phyloP scores from a whole-genome alignment of 129 eudicot species.

The Flaveria linearis region DNA sequence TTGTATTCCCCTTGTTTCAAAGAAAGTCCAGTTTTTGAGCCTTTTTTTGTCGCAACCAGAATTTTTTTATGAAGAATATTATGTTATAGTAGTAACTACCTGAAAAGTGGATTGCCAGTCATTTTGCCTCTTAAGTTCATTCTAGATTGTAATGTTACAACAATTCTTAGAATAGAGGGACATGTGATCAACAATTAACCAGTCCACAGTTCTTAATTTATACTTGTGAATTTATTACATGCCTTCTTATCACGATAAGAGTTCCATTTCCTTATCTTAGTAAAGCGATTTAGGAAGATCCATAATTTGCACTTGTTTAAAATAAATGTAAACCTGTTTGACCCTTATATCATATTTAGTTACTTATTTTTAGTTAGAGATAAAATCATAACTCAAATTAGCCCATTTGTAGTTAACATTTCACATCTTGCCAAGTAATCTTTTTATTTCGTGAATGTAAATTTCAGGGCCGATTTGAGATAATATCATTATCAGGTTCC shows the following conservation, averaged over 20 bases:
- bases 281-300: not conserved
- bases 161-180: not conserved
- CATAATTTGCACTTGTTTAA: not conserved
- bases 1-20: not conserved
- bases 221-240: too few relatives aligned
- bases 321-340: not conserved
- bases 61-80: not conserved
- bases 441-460: constrained; percentile 16
- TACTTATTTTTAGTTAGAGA: not conserved
- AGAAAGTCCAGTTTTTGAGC: not conserved
- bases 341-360: not conserved
- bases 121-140: not conserved
- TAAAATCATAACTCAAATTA: constrained; percentile 2
- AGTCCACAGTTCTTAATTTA: not conserved
- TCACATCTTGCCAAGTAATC: not conserved
- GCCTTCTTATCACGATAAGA: not conserved
- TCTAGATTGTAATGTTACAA: not conserved
- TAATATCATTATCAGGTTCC: constrained; percentile 87
- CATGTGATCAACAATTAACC: not conserved
- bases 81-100: not conserved
- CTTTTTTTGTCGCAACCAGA: not conserved
- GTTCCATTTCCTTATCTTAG: not conserved
- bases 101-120: not conserved
- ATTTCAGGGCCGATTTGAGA: constrained; percentile 89
- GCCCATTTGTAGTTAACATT: not conserved